A percentile compares a stretch with the other conserved stretches of the same genome.
Conservation (phyloP, 2,329 filamentous ascomycete genomes). For the Aureobasidium sp. region DNA sequence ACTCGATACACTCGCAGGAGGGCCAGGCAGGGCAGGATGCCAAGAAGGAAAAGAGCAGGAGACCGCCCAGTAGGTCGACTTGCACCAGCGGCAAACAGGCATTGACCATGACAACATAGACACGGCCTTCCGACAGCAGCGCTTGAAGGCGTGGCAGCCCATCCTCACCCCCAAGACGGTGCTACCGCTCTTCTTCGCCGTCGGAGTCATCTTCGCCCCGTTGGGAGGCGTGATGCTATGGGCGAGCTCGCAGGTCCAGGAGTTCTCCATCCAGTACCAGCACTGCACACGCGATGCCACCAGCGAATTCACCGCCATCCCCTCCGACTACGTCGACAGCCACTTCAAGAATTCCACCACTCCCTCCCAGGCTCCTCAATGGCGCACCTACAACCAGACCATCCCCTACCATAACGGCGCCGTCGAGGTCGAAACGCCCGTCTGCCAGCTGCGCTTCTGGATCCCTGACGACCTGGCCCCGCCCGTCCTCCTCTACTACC, state of each 20-base stretch:
- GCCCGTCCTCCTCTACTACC: slow-evolving; percentile 89
- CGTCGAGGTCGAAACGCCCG: slow-evolving; percentile 31
- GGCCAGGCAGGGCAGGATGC: slow-evolving; percentile 47
- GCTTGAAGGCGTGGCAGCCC: slow-evolving; percentile 97
- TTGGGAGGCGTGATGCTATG: slow-evolving; percentile 82
- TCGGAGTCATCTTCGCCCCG: slow-evolving; percentile 87
- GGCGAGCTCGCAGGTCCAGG: slow-evolving; percentile 79
- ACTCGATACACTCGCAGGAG: slow-evolving; percentile 37
- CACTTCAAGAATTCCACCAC: slow-evolving; percentile 55
- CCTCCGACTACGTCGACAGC: slow-evolving; percentile 49
- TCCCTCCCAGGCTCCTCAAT: slow-evolving; percentile 21
- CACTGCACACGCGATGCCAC: slow-evolving; percentile 52
- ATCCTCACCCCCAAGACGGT: slow-evolving; percentile 94
- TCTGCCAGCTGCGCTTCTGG: slow-evolving; percentile 68
- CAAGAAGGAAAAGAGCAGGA: slow-evolving; percentile 87
- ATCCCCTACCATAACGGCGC: slow-evolving; percentile 20
- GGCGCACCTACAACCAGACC: slow-evolving; percentile 19
- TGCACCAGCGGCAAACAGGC: not conserved
- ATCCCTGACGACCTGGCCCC: slow-evolving; percentile 71
- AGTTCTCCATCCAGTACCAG: slow-evolving; percentile 86
- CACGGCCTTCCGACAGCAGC: slow-evolving; percentile 93
- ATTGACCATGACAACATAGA: slow-evolving; percentile 46
- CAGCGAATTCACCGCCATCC: slow-evolving; percentile 49
- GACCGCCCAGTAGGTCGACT: slow-evolving; percentile 67
- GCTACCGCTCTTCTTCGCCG: slow-evolving; percentile 79